Percentiles rank a stretch among this genome's conserved stretches.
phyloP scores from a whole-genome alignment of 2,329 filamentous ascomycete genomes.

The Claviceps monticola region DNA sequence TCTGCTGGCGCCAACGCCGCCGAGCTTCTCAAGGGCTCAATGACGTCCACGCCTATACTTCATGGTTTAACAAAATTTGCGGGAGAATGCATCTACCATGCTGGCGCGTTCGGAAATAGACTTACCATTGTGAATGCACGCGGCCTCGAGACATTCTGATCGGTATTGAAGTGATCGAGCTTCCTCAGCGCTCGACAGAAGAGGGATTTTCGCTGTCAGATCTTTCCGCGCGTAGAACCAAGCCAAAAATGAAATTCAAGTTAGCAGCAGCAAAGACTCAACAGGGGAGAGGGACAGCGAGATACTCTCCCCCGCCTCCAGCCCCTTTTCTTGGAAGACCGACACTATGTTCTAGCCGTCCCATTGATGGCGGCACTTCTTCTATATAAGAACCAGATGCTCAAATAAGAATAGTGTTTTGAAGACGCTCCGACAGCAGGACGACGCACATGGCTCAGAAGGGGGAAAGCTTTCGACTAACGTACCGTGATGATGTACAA shows the following conservation, averaged over 20 bases:
- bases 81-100: background rate
- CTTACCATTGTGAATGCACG: slow-evolving; percentile 28
- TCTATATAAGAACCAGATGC: background rate
- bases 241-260: background rate
- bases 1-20: slow-evolving; percentile 27
- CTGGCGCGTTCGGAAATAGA: background rate
- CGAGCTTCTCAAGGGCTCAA: slow-evolving; percentile 16
- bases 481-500: slow-evolving; percentile 36
- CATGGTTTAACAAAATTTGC: background rate
- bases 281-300: background rate
- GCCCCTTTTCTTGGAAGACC: background rate
- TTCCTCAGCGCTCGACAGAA: slow-evolving; percentile 42
- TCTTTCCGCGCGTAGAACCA: slow-evolving; percentile 9
- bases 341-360: background rate
- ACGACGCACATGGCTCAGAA: background rate
- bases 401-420: slow-evolving; percentile 1
- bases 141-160: slow-evolving; percentile 43
- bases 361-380: background rate
- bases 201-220: slow-evolving; percentile 21
- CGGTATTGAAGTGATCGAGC: slow-evolving; percentile 42
- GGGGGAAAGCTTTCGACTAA: slow-evolving; percentile 3
- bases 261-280: slow-evolving; percentile 2
- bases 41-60: slow-evolving; percentile 17
- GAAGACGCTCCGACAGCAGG: background rate
- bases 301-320: background rate